Conservation (phyloP, 1,139 yeast species). For the Blastobotrys indianensis region DNA sequence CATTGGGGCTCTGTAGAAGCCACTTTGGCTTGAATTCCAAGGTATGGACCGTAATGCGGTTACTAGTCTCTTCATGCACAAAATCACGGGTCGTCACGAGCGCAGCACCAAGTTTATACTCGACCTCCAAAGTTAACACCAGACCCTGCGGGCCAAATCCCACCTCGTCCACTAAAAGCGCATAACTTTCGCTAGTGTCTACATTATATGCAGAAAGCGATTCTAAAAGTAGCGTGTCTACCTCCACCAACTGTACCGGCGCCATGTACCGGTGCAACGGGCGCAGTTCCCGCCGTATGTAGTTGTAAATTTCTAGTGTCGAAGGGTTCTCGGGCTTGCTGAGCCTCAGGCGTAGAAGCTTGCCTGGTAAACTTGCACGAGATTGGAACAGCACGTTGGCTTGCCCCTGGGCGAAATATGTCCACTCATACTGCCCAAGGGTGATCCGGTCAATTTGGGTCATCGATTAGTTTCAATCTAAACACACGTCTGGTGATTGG, state of each 20-base stretch:
- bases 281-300: slow-evolving; percentile 12
- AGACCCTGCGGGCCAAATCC: background rate
- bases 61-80: slow-evolving; percentile 9
- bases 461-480: slow-evolving; percentile 1
- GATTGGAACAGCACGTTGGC: slow-evolving; percentile 20
- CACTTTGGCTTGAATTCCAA: slow-evolving; percentile 45
- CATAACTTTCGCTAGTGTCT: slow-evolving; percentile 15
- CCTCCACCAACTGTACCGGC: slow-evolving; percentile 16
- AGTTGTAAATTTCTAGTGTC: slow-evolving; percentile 16
- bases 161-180: slow-evolving; percentile 18
- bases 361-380: slow-evolving; percentile 13
- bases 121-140: slow-evolving; percentile 2
- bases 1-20: slow-evolving; percentile 35
- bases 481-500: too few relatives aligned
- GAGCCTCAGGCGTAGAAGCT: slow-evolving; percentile 25
- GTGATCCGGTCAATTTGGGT: background rate
- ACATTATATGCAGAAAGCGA: background rate
- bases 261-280: slow-evolving; percentile 19
- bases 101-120: slow-evolving; percentile 2
- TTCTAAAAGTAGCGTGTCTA: slow-evolving; percentile 9
- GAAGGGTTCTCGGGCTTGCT: slow-evolving; percentile 14
- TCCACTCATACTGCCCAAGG: slow-evolving; percentile 18
- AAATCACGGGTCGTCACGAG: slow-evolving; percentile 3
- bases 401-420: slow-evolving; percentile 25
- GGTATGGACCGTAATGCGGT: background rate